Conservation (phyloP, 805 yeast species). For the Blastobotrys muscicola region DNA sequence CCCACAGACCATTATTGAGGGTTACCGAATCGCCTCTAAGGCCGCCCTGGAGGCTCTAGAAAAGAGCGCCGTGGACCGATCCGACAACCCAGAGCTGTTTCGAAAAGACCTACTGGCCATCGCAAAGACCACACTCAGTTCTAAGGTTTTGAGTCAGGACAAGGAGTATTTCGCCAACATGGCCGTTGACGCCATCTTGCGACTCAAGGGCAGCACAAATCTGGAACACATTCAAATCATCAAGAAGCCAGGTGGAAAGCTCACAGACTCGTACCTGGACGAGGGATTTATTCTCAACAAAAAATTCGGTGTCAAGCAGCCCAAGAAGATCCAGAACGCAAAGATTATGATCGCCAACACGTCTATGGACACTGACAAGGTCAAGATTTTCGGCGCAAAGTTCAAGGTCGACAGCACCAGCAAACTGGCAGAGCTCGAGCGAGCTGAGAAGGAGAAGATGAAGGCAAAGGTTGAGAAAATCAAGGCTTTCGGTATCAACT, state of each 20-base stretch:
- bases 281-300: conserved; percentile 92
- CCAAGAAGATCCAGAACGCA: conserved; percentile 74
- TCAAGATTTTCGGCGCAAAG: conserved; percentile 94
- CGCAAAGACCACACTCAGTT: conserved; percentile 87
- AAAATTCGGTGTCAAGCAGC: conserved; percentile 90
- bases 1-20: conserved; percentile 96
- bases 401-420: conserved; percentile 93
- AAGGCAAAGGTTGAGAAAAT: conserved; percentile 80
- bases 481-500: conserved; percentile 74
- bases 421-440: conserved; percentile 86
- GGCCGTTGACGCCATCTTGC: conserved; percentile 88
- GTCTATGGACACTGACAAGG: conserved; percentile 89
- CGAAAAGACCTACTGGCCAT: conserved; percentile 72
- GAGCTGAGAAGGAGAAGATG: conserved; percentile 93
- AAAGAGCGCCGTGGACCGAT: conserved; percentile 66
- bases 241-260: conserved; percentile 86
- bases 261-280: conserved; percentile 86
- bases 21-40: conserved; percentile 77
- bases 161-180: conserved; percentile 79
- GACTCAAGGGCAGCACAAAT: conserved; percentile 79
- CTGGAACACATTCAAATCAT: conserved; percentile 88
- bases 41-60: conserved; percentile 82
- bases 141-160: conserved; percentile 92
- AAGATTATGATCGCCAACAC: conserved; percentile 90
- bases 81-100: conserved; percentile 47